These are phyloP conservation scores for Tricholoma terreum DNA, from an alignment of 768 basidiomycete genomes.

Conservation along the genomic window DNA sequence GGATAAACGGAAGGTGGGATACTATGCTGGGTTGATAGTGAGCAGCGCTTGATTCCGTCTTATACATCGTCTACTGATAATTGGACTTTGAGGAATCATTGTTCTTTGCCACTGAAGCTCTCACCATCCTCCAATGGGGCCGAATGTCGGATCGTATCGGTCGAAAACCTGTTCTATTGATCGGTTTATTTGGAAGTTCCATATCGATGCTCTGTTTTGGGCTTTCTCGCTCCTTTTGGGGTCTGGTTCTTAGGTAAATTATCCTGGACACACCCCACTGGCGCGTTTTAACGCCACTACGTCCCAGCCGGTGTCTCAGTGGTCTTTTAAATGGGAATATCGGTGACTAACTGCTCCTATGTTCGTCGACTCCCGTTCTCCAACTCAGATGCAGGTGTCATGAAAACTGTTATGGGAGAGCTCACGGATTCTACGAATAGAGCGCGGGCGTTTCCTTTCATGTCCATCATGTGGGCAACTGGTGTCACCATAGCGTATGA, in stretches of 20 bases:
- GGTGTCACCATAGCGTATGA: constrained; percentile 43
- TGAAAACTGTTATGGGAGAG: constrained; percentile 71
- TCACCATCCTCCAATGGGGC: constrained; percentile 73
- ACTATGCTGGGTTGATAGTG: constrained; percentile 52
- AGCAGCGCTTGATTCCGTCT: not conserved
- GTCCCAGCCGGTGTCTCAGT: constrained; percentile 55
- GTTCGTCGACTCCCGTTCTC: not conserved
- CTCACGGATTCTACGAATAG: constrained; percentile 61
- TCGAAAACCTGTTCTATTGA: constrained; percentile 70
- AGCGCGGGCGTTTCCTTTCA: constrained; percentile 37
- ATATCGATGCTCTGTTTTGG: constrained; percentile 74
- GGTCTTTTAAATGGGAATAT: constrained; percentile 67
- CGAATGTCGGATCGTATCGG: constrained; percentile 69
- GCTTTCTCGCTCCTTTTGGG: constrained; percentile 65
- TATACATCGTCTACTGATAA: not conserved
- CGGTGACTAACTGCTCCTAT: constrained; percentile 30
- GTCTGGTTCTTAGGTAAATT: constrained; percentile 48
- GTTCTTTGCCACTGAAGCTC: constrained; percentile 70
- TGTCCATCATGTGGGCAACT: constrained; percentile 43
- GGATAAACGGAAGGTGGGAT: constrained; percentile 50
- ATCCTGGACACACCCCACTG: not conserved
- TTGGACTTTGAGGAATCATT: constrained; percentile 55
- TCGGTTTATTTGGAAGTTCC: constrained; percentile 59
- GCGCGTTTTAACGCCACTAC: not conserved
- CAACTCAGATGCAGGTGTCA: constrained; percentile 42